A percentile compares a stretch with the other conserved stretches of the same genome.
Evolutionary conservation across 106 monocot species (phyloP).

Genomic region (Allium fistulosum): DNA sequence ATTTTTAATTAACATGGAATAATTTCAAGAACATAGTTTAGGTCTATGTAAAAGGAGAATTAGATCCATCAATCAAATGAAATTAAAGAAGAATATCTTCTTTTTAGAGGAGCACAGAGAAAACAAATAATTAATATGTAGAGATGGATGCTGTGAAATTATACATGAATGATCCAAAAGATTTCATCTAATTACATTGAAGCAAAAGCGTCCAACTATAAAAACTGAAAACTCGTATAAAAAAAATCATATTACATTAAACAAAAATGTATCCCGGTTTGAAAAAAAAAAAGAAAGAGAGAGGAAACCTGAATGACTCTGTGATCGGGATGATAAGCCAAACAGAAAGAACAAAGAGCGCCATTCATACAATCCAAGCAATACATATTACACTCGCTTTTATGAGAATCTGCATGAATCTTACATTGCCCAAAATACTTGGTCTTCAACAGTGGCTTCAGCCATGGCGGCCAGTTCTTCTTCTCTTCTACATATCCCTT

Average conservation of each 20-base stretch:
- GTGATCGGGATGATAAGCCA: constrained; percentile 65
- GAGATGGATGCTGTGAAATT: neutral
- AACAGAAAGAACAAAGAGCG: constrained; percentile 77
- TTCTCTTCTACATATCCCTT: constrained; percentile 2
- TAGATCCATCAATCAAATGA: too few relatives aligned
- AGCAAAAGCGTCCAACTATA: neutral
- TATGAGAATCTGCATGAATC: constrained; percentile 67
- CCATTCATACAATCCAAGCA: constrained; percentile 77
- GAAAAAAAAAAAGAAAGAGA: too few relatives aligned
- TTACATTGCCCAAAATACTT: constrained; percentile 85
- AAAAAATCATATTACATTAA: neutral
- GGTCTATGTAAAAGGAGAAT: too few relatives aligned
- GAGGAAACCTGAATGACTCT: constrained; percentile 61
- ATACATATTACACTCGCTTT: constrained; percentile 96
- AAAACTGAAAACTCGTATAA: neutral
- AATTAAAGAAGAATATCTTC: too few relatives aligned
- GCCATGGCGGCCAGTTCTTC: constrained; percentile 71
- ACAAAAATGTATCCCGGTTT: neutral
- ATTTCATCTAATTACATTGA: neutral
- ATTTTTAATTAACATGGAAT: too few relatives aligned
- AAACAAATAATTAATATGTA: too few relatives aligned
- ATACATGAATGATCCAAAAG: neutral
- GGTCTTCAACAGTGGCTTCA: constrained; percentile 56
- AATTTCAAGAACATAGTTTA: too few relatives aligned
- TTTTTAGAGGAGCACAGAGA: too few relatives aligned